These are phyloP conservation scores for Teunomyces stri DNA, from an alignment of 805 yeast species.

Conservation along the genomic window DNA sequence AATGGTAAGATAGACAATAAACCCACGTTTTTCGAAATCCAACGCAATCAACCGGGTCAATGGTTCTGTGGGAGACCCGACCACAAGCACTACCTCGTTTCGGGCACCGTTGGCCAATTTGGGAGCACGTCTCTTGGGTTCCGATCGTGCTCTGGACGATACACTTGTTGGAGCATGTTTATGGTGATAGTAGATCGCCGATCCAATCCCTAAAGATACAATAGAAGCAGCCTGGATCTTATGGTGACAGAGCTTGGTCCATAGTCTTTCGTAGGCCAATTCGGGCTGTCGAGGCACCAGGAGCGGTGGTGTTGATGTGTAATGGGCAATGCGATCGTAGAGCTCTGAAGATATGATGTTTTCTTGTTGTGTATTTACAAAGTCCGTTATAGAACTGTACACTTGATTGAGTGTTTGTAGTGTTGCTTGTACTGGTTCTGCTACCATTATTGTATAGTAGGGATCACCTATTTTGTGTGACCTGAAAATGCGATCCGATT, in stretches of 20 bases:
- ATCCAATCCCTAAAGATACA: constrained; percentile 27
- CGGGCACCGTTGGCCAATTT: constrained; percentile 69
- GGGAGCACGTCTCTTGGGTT: constrained; percentile 53
- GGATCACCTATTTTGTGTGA: not conserved
- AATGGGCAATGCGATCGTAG: constrained; percentile 9
- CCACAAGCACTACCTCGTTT: constrained; percentile 66
- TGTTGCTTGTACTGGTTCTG: constrained; percentile 44
- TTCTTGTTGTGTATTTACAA: constrained; percentile 22
- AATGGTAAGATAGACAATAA: constrained; percentile 76
- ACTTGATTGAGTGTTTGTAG: constrained; percentile 23
- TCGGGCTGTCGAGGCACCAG: not conserved
- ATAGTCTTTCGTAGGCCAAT: constrained; percentile 2
- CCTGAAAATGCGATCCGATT: not conserved
- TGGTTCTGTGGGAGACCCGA: constrained; percentile 78
- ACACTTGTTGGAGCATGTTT: not conserved
- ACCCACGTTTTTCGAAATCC: constrained; percentile 77
- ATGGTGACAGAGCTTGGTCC: not conserved
- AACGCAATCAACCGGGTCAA: constrained; percentile 64
- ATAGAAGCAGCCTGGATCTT: constrained; percentile 12
- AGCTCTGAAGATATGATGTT: constrained; percentile 17
- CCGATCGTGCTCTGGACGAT: not conserved
- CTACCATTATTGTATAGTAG: constrained; percentile 30
- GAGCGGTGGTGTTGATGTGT: constrained; percentile 2
- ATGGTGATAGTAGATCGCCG: constrained; percentile 5
- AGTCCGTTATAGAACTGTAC: constrained; percentile 20